Conservation (phyloP, 768 basidiomycete genomes). For the Clitopilus passeckerianus region DNA sequence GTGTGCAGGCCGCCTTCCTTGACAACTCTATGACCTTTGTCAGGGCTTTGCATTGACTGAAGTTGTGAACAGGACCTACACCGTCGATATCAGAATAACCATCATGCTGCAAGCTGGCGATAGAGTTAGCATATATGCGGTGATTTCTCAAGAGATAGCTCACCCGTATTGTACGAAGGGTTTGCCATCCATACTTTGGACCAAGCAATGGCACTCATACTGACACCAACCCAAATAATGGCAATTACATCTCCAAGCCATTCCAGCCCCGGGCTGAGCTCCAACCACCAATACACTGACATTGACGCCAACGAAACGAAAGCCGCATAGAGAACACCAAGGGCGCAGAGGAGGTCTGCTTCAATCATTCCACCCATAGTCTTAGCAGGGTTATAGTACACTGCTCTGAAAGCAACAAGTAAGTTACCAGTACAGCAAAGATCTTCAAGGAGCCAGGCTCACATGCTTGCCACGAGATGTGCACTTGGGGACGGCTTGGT, state of each 20-base stretch:
- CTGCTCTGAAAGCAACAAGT: slow-evolving; percentile 39
- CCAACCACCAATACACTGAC: slow-evolving; percentile 76
- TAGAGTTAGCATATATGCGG: background rate
- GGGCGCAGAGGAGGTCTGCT: slow-evolving; percentile 75
- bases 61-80: slow-evolving; percentile 36
- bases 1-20: slow-evolving; percentile 84
- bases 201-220: slow-evolving; percentile 83
- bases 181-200: slow-evolving; percentile 89
- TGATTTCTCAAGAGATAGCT: slow-evolving; percentile 6
- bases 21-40: slow-evolving; percentile 48
- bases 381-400: slow-evolving; percentile 93
- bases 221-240: slow-evolving; percentile 78
- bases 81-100: slow-evolving; percentile 77
- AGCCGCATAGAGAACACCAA: slow-evolving; percentile 66
- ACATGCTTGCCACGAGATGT: slow-evolving; percentile 94
- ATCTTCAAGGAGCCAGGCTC: slow-evolving; percentile 22
- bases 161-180: slow-evolving; percentile 87
- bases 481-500: slow-evolving; percentile 68
- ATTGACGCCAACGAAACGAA: slow-evolving; percentile 74
- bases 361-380: slow-evolving; percentile 92
- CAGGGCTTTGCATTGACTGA: slow-evolving; percentile 2
- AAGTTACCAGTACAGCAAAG: background rate
- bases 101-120: slow-evolving; percentile 79
- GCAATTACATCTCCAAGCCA: slow-evolving; percentile 71
- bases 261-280: slow-evolving; percentile 63